Evolutionary conservation across 805 yeast genomes (phyloP), one percentile per base, ranked within the genome.

Genomic region (Pichia ethanolica): DNA sequence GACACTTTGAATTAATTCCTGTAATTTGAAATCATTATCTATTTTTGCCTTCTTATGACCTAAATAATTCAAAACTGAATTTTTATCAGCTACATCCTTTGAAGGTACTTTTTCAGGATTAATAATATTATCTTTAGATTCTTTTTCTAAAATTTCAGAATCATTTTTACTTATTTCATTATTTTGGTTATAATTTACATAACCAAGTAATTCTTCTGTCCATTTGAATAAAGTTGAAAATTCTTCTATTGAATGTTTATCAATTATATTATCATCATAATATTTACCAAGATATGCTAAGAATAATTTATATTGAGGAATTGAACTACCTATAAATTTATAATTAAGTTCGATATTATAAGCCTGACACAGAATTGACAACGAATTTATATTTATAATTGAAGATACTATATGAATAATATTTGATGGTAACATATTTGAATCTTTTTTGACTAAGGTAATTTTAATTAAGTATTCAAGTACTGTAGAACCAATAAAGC

Each of bases 321-420:
- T 10, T 3, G 34, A 26, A 11, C 9, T 12, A 1, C 46, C 43
- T 4, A 45, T 41, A 32, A 49, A 45, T 32, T 36, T 45, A 26
- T 49, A 45, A 28, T 45, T 49, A 28, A 45, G 42, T 6, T 45
- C 43, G 7, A 49, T 14, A 30, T 45, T 49, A 34, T 49, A 49
- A 7, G 49, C 52, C 13, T 36, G 35, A 13, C 30, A 32, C 12
- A 49, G 32, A 10, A 45, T 36, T 12, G 27, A 11, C 6, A 49
- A 33, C 3, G 52, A 39, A 12, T 10, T n/a, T 38, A 33, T 30
- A 14, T 45, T 49, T 0, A 49, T 5, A 5, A 49, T 40, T 30
- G 52, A 33, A 5, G 36, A 34, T 12, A 35, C 34, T 4, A 44
- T 33, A 12, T 20, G 14, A 6, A 36, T 4, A 3, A 37, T 13